These are phyloP conservation scores for Hirsutella minnesotensis DNA, from an alignment of 2,329 filamentous ascomycete species.

Conservation along the genomic window DNA sequence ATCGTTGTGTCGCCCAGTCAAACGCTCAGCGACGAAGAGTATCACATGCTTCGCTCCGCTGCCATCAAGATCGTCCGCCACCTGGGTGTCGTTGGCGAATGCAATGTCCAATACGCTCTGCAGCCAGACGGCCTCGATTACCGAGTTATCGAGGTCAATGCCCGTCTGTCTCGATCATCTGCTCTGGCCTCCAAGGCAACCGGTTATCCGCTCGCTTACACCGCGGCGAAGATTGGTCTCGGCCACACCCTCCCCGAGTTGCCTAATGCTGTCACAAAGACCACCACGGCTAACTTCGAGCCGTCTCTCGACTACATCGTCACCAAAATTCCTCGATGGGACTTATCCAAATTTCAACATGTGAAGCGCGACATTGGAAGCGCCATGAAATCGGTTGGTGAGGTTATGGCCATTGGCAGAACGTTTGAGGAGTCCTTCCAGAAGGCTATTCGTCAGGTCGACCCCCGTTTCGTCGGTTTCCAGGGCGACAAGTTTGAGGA, in stretches of 20 bases:
- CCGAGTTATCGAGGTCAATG: slow-evolving; percentile 97
- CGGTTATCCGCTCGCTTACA: slow-evolving; percentile 93
- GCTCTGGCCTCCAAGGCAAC: slow-evolving; percentile 96
- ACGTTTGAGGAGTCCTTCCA: slow-evolving; percentile 99
- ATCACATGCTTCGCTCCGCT: slow-evolving; percentile 96
- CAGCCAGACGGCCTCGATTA: slow-evolving; percentile 96
- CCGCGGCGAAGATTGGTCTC: slow-evolving; percentile 93
- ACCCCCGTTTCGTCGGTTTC: slow-evolving; percentile 84
- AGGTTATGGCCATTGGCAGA: slow-evolving; percentile 98
- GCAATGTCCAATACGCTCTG: slow-evolving; percentile 95
- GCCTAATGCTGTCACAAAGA: slow-evolving; percentile 96
- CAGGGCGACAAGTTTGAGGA: slow-evolving; percentile 92
- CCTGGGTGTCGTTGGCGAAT: slow-evolving; percentile 93
- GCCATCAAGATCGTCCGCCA: slow-evolving; percentile 98
- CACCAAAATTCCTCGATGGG: slow-evolving; percentile 97
- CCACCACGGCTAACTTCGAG: slow-evolving; percentile 97
- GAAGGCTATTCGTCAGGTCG: slow-evolving; percentile 95
- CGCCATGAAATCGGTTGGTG: slow-evolving; percentile 97
- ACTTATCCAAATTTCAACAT: slow-evolving; percentile 97
- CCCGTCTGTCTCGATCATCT: slow-evolving; percentile 92
- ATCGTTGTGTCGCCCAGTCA: slow-evolving; percentile 97
- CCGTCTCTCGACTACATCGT: slow-evolving; percentile 96
- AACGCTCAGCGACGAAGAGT: slow-evolving; percentile 95
- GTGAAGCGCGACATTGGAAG: slow-evolving; percentile 96
- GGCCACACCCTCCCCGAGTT: slow-evolving; percentile 92